phyloP scores from a whole-genome alignment of 2,329 filamentous ascomycete genomes.

The Arthrobotrys musiformis region DNA sequence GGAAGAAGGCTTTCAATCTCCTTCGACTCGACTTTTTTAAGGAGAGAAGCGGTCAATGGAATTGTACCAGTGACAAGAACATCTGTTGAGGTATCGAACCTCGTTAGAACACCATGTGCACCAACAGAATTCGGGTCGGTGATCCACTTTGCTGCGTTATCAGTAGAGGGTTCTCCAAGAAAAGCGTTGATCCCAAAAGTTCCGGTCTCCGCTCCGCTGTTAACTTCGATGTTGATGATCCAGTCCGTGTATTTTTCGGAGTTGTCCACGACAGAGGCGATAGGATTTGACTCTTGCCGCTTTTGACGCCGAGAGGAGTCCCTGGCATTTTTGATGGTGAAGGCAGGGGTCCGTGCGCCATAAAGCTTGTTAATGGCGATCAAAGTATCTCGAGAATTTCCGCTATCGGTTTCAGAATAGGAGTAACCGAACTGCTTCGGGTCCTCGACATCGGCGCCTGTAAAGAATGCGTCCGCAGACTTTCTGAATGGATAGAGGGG shows the following conservation, averaged over 20 bases:
- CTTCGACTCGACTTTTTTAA: constrained; percentile 60
- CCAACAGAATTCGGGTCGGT: constrained; percentile 64
- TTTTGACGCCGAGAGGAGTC: constrained; percentile 9
- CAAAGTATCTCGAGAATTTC: constrained; percentile 54
- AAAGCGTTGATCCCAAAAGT: constrained; percentile 62
- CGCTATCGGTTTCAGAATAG: constrained; percentile 72
- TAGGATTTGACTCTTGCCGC: neutral
- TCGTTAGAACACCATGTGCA: constrained; percentile 62
- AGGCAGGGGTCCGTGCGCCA: constrained; percentile 13
- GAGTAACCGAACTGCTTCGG: constrained; percentile 76
- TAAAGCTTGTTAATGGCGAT: constrained; percentile 22
- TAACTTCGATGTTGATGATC: constrained; percentile 61
- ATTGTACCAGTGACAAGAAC: constrained; percentile 63
- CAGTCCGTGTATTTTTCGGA: constrained; percentile 60
- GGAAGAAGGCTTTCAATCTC: constrained; percentile 59
- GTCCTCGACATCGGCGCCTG: neutral
- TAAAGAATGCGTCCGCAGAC: constrained; percentile 41
- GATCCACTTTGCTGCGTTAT: constrained; percentile 60
- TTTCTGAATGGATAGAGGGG: constrained; percentile 57
- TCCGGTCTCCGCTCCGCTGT: constrained; percentile 61
- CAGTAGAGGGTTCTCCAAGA: constrained; percentile 60
- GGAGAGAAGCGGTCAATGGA: constrained; percentile 62
- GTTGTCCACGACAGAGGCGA: constrained; percentile 10
- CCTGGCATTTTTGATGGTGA: constrained; percentile 16
- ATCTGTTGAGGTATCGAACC: constrained; percentile 17